Evolutionary conservation across 768 basidiomycete genomes (phyloP), one percentile per base, ranked within the genome.

Genomic region (Rhizopogon roseolus): DNA sequence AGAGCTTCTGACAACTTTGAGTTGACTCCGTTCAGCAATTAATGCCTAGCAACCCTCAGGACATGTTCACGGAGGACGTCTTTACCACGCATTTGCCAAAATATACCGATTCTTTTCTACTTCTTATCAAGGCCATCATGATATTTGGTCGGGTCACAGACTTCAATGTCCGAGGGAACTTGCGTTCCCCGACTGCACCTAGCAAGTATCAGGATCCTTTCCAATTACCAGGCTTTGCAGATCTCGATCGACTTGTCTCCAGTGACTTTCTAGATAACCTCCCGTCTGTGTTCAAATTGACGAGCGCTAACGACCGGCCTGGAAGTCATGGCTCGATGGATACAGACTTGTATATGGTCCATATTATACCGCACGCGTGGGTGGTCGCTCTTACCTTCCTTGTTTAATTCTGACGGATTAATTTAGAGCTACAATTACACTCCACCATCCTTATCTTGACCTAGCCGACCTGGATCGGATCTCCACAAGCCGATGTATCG

Each of bases 291-390:
- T 81, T 78, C 64, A 85, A 79, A 57, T 75, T 71, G 52, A 36
- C 34, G 9, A 85, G 81, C n/a, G 78, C 82, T 52, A 79, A 75
- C 52, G 84, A 87, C 53, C 70, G 76, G 38, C 75, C 80, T 40
- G 80, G 81, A 39, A 82, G 78, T 44, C 66, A 68, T 41, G 78
- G 77, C 34, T 76, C 73, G 8, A 71, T 93, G 39, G 89, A 93
- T 64, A 91, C 88, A 2, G 90, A 93, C 65, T 71, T 93, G 53
- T 93, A 89, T 65, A 82, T 93, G 86, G 90, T 89, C 39, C 90
- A 92, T 62, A 78, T 92, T 41, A 79, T 90, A 56, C 91, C 91
- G 17, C 86, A 93, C 65, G 90, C 91, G 90, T 91, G 70, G 67
- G 86, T 79, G 11, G 36, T 53, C 52, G 56, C 54, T 37, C 51